These are phyloP conservation scores for Flaveria ramosissima DNA, from an alignment of 129 eudicot species.

Conservation along the genomic window DNA sequence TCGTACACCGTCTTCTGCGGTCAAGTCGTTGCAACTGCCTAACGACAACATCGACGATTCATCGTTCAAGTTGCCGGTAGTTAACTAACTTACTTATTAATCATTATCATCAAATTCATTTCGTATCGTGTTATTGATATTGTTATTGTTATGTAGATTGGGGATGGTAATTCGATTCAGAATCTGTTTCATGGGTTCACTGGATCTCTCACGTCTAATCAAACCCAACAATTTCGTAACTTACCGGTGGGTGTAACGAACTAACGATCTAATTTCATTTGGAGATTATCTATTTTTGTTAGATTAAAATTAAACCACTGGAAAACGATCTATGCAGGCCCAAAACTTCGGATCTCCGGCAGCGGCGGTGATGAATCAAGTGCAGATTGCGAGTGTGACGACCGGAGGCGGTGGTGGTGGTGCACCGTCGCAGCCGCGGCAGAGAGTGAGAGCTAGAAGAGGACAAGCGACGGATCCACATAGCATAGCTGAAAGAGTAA, in stretches of 20 bases:
- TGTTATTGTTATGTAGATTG: slow-evolving; percentile 35
- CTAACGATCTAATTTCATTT: not conserved
- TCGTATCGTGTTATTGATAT: not conserved
- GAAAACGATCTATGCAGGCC: slow-evolving; percentile 21
- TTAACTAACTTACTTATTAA: not conserved
- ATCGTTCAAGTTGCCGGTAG: slow-evolving; percentile 44
- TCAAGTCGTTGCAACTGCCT: slow-evolving; percentile 42
- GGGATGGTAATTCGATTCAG: slow-evolving; percentile 57
- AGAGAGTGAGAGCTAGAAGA: slow-evolving; percentile 81
- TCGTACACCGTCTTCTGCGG: slow-evolving; percentile 37
- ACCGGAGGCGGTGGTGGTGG: slow-evolving; percentile 46
- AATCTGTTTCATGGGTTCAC: slow-evolving; percentile 68
- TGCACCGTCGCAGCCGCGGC: slow-evolving; percentile 67
- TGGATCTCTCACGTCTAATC: slow-evolving; percentile 60
- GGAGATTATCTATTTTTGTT: too few species aligned
- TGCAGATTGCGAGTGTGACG: slow-evolving; percentile 26
- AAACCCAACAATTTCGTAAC: slow-evolving; percentile 56
- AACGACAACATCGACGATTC: slow-evolving; percentile 34
- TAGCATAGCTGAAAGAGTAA: slow-evolving; percentile 84
- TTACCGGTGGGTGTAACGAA: slow-evolving; percentile 38
- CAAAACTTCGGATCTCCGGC: slow-evolving; percentile 57
- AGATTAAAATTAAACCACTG: too few species aligned
- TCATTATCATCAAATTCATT: not conserved
- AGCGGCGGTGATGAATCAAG: slow-evolving; percentile 51
- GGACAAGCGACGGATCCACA: slow-evolving; percentile 96